Percentiles rank a stretch among this genome's conserved stretches.
phyloP scores from a whole-genome alignment of 2,329 filamentous ascomycete genomes.

The Aschersonia sp. region DNA sequence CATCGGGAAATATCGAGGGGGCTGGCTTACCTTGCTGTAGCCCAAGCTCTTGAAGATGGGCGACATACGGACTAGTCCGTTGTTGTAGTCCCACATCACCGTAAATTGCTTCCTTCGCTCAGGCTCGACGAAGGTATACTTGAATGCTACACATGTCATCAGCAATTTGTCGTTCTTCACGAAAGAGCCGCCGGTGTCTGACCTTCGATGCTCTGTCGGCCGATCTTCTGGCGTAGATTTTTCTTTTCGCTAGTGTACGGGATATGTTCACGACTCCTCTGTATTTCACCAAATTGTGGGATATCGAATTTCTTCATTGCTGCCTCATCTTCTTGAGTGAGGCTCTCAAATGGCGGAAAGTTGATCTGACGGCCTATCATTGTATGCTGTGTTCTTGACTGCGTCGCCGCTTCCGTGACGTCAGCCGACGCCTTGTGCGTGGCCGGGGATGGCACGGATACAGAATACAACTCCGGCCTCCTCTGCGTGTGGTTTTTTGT shows the following conservation, averaged over 20 bases:
- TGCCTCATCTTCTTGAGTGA: constrained; percentile 29
- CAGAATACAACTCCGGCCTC: not conserved
- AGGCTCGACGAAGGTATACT: constrained; percentile 67
- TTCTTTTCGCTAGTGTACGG: constrained; percentile 95
- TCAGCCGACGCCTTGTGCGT: not conserved
- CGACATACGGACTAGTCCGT: constrained; percentile 85
- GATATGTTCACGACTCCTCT: constrained; percentile 56
- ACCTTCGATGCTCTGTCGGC: constrained; percentile 82
- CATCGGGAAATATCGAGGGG: not conserved
- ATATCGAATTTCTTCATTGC: constrained; percentile 39
- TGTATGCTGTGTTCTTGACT: not conserved
- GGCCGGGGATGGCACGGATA: not conserved
- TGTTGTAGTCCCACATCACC: constrained; percentile 97
- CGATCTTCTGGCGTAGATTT: constrained; percentile 72
- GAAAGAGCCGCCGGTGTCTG: constrained; percentile 8
- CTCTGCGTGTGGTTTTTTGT: not conserved
- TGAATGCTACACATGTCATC: constrained; percentile 45
- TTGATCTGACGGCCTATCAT: constrained; percentile 23
- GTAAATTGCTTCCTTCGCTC: constrained; percentile 47
- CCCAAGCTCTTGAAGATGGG: constrained; percentile 86
- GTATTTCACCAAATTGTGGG: constrained; percentile 48
- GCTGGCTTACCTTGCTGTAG: constrained; percentile 59
- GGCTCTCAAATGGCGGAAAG: constrained; percentile 59
- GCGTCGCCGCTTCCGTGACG: not conserved
- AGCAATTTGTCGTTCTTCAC: not conserved